phyloP scores from a whole-genome alignment of 805 yeast genomes.

The Candida silvicultrix region DNA sequence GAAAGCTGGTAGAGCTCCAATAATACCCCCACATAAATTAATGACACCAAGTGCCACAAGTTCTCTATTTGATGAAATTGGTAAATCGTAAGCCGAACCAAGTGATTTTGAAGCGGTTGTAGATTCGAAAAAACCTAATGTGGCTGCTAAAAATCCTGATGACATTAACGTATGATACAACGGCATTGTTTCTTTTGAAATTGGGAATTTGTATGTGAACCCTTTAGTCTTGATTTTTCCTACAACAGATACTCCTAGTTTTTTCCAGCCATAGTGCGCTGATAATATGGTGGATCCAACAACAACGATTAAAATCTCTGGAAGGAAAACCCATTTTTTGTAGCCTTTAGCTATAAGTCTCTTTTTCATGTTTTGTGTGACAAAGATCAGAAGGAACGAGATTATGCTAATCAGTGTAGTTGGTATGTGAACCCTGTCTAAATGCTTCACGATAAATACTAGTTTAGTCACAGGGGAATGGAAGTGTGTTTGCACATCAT shows the following conservation, averaged over 20 bases:
- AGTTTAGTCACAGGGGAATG: slow-evolving; percentile 72
- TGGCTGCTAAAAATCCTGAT: slow-evolving; percentile 73
- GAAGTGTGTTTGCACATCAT: slow-evolving; percentile 42
- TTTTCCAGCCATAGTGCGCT: slow-evolving; percentile 44
- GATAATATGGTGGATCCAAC: slow-evolving; percentile 55
- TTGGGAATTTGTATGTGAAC: slow-evolving; percentile 51
- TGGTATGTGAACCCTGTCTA: slow-evolving; percentile 42
- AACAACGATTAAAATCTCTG: slow-evolving; percentile 72
- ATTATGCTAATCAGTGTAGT: slow-evolving; percentile 55
- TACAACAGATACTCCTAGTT: slow-evolving; percentile 56
- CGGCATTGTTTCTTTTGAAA: slow-evolving; percentile 37
- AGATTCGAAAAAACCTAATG: slow-evolving; percentile 87
- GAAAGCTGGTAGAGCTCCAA: slow-evolving; percentile 75
- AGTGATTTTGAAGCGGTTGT: slow-evolving; percentile 88
- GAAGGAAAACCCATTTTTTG: slow-evolving; percentile 55
- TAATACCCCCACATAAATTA: slow-evolving; percentile 50
- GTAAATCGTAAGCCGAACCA: slow-evolving; percentile 63
- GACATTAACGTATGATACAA: slow-evolving; percentile 51
- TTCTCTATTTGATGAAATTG: slow-evolving; percentile 84
- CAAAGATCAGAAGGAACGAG: slow-evolving; percentile 40
- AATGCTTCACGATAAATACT: slow-evolving; percentile 46
- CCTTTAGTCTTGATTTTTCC: slow-evolving; percentile 57
- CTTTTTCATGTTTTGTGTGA: slow-evolving; percentile 37
- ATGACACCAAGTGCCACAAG: slow-evolving; percentile 81
- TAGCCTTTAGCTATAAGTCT: slow-evolving; percentile 21